A percentile compares a stretch with the other conserved stretches of the same genome.
Evolutionary conservation across 495 filamentous ascomycete genomes (phyloP).

Genomic region (Xylaria castorea): DNA sequence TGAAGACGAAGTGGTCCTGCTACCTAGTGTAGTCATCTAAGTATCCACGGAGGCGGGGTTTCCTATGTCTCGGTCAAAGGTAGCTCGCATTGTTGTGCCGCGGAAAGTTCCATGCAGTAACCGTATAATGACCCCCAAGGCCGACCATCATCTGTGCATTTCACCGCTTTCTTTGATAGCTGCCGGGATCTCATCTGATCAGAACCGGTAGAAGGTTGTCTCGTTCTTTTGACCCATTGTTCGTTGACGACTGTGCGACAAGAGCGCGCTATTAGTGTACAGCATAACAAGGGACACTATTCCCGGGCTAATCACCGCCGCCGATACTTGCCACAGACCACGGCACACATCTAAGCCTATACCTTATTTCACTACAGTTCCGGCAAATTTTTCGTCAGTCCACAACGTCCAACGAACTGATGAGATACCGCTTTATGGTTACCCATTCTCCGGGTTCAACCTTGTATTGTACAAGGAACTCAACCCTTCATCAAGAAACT

Average conservation of each 20-base stretch:
- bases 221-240: background rate
- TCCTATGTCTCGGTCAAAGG: background rate
- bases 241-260: background rate
- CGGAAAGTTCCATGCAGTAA: background rate
- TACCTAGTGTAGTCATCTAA: background rate
- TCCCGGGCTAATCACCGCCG: conserved; percentile 2
- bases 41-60: background rate
- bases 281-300: background rate
- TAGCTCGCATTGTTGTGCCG: background rate
- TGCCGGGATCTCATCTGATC: background rate
- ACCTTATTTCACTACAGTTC: background rate
- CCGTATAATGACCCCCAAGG: background rate
- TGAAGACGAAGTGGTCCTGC: background rate
- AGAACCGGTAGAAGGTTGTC: background rate
- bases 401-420: background rate
- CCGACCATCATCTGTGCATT: background rate
- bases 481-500: background rate
- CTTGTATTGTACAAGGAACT: background rate
- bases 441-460: background rate
- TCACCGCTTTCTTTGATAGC: conserved; percentile 15
- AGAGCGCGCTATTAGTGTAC: background rate
- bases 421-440: background rate
- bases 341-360: background rate
- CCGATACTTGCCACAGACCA: background rate
- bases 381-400: background rate